These are phyloP conservation scores for Rozella allomycis DNA, from an alignment of 371 early-diverging fungal species.

Conservation along the genomic window DNA sequence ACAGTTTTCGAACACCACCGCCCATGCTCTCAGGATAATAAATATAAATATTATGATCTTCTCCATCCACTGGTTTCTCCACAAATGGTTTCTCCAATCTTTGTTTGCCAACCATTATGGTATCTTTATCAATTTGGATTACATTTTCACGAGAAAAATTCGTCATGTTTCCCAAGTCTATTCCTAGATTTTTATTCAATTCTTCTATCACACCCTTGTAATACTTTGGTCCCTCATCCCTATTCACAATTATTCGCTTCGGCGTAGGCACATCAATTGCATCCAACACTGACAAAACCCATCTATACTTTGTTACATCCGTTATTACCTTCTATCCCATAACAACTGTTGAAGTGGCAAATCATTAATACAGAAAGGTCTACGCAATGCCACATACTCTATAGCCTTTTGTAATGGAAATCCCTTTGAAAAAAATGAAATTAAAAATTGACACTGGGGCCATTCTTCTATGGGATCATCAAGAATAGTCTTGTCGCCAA, in stretches of 20 bases:
- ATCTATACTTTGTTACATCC: no score
- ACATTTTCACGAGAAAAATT: constrained; percentile 16
- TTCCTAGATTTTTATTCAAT: constrained; percentile 8
- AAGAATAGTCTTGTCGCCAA: constrained; percentile 87
- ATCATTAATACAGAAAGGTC: constrained; percentile 77
- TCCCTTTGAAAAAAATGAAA: constrained; percentile 85
- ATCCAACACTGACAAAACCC: constrained; percentile 65
- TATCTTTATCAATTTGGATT: constrained; percentile 39
- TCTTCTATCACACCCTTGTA: constrained; percentile 23
- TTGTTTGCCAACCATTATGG: constrained; percentile 42
- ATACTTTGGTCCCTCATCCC: constrained; percentile 7
- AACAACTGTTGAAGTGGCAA: constrained; percentile 71
- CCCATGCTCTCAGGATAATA: constrained; percentile 67
- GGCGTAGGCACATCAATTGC: constrained; percentile 72
- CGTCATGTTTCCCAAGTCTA: not conserved
- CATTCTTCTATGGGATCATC: constrained; percentile 80
- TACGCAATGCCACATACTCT: constrained; percentile 53
- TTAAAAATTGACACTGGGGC: constrained; percentile 90
- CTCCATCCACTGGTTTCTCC: constrained; percentile 90
- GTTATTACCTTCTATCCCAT: constrained; percentile 80
- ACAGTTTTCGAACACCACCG: constrained; percentile 77
- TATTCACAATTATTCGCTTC: constrained; percentile 32
- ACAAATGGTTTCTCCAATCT: constrained; percentile 78
- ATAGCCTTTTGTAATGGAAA: constrained; percentile 89
- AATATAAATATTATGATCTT: constrained; percentile 91